A percentile compares a stretch with the other conserved stretches of the same genome.
These are phyloP conservation scores for Talaromyces adpressus DNA, from an alignment of 495 filamentous ascomycete genomes.

Conservation along the genomic window DNA sequence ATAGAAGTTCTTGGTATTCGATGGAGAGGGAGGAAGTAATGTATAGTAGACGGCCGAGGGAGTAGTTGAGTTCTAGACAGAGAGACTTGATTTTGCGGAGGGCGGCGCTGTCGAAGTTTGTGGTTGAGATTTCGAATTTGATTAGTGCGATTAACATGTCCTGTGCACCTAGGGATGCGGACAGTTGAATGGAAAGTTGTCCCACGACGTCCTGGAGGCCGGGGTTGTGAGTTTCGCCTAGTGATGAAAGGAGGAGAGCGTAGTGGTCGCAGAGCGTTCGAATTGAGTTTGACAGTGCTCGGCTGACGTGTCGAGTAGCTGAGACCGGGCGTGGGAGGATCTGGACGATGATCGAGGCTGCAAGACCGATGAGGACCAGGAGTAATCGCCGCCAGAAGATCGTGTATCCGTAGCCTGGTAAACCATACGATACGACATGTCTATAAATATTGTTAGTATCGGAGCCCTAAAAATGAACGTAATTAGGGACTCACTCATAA, in stretches of 20 bases:
- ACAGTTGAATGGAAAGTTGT: slow-evolving; percentile 27
- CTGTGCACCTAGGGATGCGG: slow-evolving; percentile 22
- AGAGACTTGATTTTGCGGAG: slow-evolving; percentile 27
- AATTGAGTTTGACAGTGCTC: slow-evolving; percentile 29
- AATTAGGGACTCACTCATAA: slow-evolving; percentile 25
- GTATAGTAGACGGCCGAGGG: slow-evolving; percentile 26
- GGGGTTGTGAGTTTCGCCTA: slow-evolving; percentile 17
- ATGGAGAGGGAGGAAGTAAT: slow-evolving; percentile 28
- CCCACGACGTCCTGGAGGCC: slow-evolving; percentile 17
- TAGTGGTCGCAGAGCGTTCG: slow-evolving; percentile 37
- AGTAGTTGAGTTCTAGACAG: slow-evolving; percentile 30
- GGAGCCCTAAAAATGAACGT: background rate
- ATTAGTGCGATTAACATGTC: slow-evolving; percentile 27
- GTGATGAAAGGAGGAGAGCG: slow-evolving; percentile 36
- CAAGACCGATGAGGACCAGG: slow-evolving; percentile 33
- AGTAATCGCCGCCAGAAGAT: slow-evolving; percentile 40
- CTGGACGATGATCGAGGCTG: slow-evolving; percentile 31
- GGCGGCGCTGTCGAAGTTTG: slow-evolving; percentile 29
- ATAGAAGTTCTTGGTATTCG: slow-evolving; percentile 21
- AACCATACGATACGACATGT: slow-evolving; percentile 33
- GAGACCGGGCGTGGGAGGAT: slow-evolving; percentile 38
- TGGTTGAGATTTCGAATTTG: slow-evolving; percentile 34
- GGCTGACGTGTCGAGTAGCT: slow-evolving; percentile 33
- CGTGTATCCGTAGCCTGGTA: slow-evolving; percentile 34
- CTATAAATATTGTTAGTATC: slow-evolving; percentile 4